These are phyloP conservation scores for Tetradesmus lagerheimii DNA, from an alignment of 139 green algal genomes.

Conservation along the genomic window DNA sequence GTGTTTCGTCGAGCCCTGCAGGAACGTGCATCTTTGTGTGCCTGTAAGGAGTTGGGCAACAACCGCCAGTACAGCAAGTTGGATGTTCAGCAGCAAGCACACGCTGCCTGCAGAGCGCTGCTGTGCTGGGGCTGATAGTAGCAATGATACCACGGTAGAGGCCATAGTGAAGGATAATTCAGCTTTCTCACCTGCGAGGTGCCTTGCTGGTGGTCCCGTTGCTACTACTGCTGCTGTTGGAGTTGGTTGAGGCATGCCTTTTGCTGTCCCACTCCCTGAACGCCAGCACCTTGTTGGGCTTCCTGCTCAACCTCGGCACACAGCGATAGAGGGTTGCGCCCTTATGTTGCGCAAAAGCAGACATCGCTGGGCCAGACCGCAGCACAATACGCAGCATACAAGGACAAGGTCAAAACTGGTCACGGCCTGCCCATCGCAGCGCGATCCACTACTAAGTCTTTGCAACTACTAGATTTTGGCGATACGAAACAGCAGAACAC, in stretches of 20 bases:
- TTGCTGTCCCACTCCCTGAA: constrained; percentile 7
- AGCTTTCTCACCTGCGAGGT: neutral
- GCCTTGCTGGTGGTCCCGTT: neutral
- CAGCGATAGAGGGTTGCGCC: neutral
- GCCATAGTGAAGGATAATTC: too few species aligned
- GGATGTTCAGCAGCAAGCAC: neutral
- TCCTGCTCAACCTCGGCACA: neutral
- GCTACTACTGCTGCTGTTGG: neutral
- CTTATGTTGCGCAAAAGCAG: neutral
- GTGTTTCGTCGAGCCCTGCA: too few species aligned
- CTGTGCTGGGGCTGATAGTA: neutral
- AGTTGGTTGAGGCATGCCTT: neutral
- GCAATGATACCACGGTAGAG: too few species aligned
- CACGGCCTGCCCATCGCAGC: neutral
- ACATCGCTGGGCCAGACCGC: neutral
- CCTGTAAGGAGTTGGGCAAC: too few species aligned
- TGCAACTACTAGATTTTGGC: too few species aligned
- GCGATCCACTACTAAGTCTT: neutral
- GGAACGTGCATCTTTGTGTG: too few species aligned
- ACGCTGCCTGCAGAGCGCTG: neutral
- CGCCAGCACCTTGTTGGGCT: neutral
- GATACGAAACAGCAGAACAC: too few species aligned
- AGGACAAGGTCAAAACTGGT: neutral
- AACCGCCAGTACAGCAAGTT: neutral
- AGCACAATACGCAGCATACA: neutral